Conservation (phyloP, 1,139 yeast species). For the Suhomyces coccinellae region DNA sequence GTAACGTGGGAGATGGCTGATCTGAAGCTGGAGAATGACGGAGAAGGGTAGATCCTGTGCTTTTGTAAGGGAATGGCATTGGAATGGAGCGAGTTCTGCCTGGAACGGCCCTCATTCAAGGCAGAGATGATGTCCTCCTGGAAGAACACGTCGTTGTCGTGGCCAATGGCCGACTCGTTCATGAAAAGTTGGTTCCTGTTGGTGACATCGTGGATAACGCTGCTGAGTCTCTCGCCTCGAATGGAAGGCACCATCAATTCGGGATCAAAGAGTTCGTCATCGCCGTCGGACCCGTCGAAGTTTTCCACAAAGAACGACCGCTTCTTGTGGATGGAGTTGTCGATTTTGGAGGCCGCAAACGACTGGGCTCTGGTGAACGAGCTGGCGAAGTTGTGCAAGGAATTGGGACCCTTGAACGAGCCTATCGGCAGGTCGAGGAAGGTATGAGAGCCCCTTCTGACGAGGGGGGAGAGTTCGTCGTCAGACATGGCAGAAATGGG, state of each 20-base stretch:
- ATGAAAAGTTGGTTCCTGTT: slow-evolving; percentile 31
- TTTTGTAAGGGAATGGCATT: slow-evolving; percentile 25
- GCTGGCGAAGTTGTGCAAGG: slow-evolving; percentile 49
- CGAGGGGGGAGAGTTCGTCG: slow-evolving; percentile 20
- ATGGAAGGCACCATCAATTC: slow-evolving; percentile 67
- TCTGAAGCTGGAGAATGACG: slow-evolving; percentile 39
- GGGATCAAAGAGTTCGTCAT: slow-evolving; percentile 70
- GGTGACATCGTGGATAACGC: slow-evolving; percentile 43
- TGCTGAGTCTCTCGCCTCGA: slow-evolving; percentile 64
- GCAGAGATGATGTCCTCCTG: slow-evolving; percentile 41
- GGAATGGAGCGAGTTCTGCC: slow-evolving; percentile 24
- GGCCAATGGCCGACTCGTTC: slow-evolving; percentile 18
- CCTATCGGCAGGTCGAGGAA: slow-evolving; percentile 45
- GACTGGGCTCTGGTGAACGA: slow-evolving; percentile 51
- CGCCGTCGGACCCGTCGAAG: slow-evolving; percentile 23
- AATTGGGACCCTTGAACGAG: slow-evolving; percentile 49
- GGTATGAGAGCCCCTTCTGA: slow-evolving; percentile 30
- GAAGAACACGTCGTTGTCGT: slow-evolving; percentile 39
- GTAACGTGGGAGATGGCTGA: slow-evolving; percentile 41
- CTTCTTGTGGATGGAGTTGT: slow-evolving; percentile 44
- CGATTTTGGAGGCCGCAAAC: slow-evolving; percentile 46
- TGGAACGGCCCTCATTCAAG: slow-evolving; percentile 31
- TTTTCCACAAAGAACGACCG: slow-evolving; percentile 39
- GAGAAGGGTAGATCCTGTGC: slow-evolving; percentile 26
- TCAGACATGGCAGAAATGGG: slow-evolving; percentile 1